Conservation (phyloP, 2,329 filamentous ascomycete genomes). For the Sporothrix phasma region DNA sequence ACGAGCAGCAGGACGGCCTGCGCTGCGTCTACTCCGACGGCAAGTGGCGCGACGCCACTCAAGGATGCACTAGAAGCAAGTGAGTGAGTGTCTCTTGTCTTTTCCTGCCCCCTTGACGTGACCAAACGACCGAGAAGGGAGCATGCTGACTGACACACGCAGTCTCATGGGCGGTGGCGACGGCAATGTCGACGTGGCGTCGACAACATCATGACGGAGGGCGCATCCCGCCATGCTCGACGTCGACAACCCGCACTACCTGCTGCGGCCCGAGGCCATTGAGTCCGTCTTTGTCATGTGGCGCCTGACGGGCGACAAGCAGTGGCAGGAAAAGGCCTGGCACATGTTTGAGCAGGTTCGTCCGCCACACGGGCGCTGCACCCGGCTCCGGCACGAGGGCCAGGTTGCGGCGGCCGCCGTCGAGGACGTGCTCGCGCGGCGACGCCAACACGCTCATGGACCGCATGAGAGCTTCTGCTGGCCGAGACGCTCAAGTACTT, state of each 20-base stretch:
- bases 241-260: conserved; percentile 49
- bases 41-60: conserved; percentile 23
- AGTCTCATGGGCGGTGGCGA: conserved; percentile 4
- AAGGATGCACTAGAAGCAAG: conserved; percentile 15
- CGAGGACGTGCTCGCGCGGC: conserved; percentile 49
- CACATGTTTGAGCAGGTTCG: conserved; percentile 59
- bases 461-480: conserved; percentile 66
- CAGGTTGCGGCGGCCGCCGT: conserved; percentile 54
- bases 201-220: conserved; percentile 30
- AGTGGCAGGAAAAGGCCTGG: conserved; percentile 62
- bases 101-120: too few relatives aligned
- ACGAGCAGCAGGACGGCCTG: conserved; percentile 19
- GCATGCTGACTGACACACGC: neutral
- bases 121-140: too few relatives aligned
- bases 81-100: too few relatives aligned
- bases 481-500: conserved; percentile 58
- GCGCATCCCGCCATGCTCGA: conserved; percentile 43
- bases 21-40: conserved; percentile 21
- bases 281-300: conserved; percentile 74
- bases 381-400: neutral
- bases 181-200: conserved; percentile 23
- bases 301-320: conserved; percentile 56
- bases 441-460: conserved; percentile 35
- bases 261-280: conserved; percentile 67
- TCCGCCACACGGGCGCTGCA: conserved; percentile 49